Conservation (phyloP, 1,284 basidiomycete species). For the Crocinoboletus sp. region DNA sequence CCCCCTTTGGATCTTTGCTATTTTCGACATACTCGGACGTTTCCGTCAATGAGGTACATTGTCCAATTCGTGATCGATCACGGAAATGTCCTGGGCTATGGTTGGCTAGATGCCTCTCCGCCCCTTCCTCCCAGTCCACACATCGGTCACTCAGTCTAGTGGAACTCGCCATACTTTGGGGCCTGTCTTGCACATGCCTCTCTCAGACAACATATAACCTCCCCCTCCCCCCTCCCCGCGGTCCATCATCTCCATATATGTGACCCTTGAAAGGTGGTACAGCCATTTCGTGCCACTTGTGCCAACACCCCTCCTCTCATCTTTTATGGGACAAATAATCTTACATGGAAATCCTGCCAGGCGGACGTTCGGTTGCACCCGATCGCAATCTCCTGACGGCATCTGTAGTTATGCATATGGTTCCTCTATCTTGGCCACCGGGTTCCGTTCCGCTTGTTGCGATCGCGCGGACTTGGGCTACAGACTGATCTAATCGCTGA, state of each 20-base stretch:
- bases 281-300: slow-evolving; percentile 18
- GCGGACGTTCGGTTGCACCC: slow-evolving; percentile 22
- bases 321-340: slow-evolving; percentile 22
- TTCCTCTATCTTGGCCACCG: slow-evolving; percentile 29
- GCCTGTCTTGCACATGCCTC: slow-evolving; percentile 2
- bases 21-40: slow-evolving; percentile 26
- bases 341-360: slow-evolving; percentile 10
- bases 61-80: slow-evolving; percentile 29
- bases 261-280: slow-evolving; percentile 23
- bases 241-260: slow-evolving; percentile 20
- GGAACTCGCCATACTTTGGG: too few species aligned
- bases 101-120: slow-evolving; percentile 16
- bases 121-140: slow-evolving; percentile 3
- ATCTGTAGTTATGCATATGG: slow-evolving; percentile 36
- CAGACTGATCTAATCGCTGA: slow-evolving; percentile 26
- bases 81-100: slow-evolving; percentile 12
- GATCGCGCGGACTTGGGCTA: slow-evolving; percentile 29
- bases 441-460: slow-evolving; percentile 29
- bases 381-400: slow-evolving; percentile 26
- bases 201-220: background rate
- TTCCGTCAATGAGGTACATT: slow-evolving; percentile 33
- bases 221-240: slow-evolving; percentile 6
- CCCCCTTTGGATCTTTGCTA: slow-evolving; percentile 24
- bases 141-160: too few species aligned
- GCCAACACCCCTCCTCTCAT: slow-evolving; percentile 8